phyloP scores from a whole-genome alignment of 306 rosid genomes.

The Mimosa bimucronata region DNA sequence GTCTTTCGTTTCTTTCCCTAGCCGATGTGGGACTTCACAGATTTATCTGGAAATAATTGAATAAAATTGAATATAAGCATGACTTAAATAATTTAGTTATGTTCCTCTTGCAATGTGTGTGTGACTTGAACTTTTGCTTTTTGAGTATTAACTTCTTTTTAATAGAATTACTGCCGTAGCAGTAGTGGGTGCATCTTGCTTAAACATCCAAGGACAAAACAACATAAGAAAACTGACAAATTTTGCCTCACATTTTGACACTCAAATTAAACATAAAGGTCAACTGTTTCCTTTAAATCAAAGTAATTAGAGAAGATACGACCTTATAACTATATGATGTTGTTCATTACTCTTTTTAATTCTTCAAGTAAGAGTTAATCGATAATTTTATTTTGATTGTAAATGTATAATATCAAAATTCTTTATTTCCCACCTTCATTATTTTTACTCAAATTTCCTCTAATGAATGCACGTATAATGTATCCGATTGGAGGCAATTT shows the following conservation, averaged over 20 bases:
- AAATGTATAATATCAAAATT: too few relatives aligned
- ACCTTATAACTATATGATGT: too few relatives aligned
- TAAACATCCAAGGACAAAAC: neutral
- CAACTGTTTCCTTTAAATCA: constrained; percentile 19
- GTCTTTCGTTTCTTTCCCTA: too few relatives aligned
- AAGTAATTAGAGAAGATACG: constrained; percentile 31
- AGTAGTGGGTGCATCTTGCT: neutral
- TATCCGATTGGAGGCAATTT: too few relatives aligned
- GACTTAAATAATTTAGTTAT: neutral
- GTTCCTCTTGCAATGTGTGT: neutral
- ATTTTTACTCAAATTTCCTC: too few relatives aligned
- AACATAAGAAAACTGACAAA: constrained; percentile 36
- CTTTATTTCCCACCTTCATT: neutral
- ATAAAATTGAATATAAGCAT: too few relatives aligned
- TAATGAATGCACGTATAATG: too few relatives aligned
- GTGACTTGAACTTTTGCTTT: neutral
- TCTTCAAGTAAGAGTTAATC: too few relatives aligned
- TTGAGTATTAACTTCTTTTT: neutral
- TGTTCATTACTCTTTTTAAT: too few relatives aligned
- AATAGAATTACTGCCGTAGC: neutral
- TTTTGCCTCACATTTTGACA: constrained; percentile 25
- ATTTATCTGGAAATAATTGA: too few relatives aligned
- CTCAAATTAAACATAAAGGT: neutral
- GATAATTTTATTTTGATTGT: too few relatives aligned
- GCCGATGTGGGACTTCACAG: too few relatives aligned